Evolutionary conservation across 371 early-diverging fungal genomes (phyloP).

Genomic region (Actinomortierella ambigua): DNA sequence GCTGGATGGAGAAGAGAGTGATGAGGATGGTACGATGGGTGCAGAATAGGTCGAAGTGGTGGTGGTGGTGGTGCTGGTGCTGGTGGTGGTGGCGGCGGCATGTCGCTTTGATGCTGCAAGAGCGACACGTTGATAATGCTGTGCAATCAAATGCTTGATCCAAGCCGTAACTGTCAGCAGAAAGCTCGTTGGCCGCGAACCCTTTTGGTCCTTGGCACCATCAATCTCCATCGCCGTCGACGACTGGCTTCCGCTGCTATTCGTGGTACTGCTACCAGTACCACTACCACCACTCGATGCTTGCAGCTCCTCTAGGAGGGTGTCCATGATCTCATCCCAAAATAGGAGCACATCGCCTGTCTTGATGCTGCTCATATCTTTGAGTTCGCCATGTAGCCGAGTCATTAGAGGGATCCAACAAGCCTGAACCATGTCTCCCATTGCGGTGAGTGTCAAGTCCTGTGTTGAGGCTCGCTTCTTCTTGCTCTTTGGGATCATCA

Average conservation of each 20-base stretch:
- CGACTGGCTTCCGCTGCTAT: too few relatives aligned
- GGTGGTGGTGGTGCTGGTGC: conserved; percentile 7
- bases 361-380: conserved; percentile 13
- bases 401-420: conserved; percentile 43
- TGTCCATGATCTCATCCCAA: conserved; percentile 28
- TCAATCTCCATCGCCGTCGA: too few relatives aligned
- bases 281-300: conserved; percentile 13
- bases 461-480: conserved; percentile 24
- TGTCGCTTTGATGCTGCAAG: too few relatives aligned
- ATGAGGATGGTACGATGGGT: too few relatives aligned
- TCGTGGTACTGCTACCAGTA: background rate
- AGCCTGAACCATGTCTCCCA: conserved; percentile 21
- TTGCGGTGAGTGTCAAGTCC: conserved; percentile 26
- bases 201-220: too few relatives aligned
- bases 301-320: conserved; percentile 28
- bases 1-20: conserved; percentile 9
- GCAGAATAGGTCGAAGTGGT: conserved; percentile 6
- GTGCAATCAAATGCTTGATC: conserved; percentile 19
- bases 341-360: conserved; percentile 31
- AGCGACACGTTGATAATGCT: too few relatives aligned
- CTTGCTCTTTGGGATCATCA: conserved; percentile 37
- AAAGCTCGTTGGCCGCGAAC: too few relatives aligned
- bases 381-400: conserved; percentile 16
- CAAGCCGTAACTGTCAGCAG: conserved; percentile 24
- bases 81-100: background rate